Conservation (phyloP, 495 filamentous ascomycete species). For the Thermochaetoides thermophila region DNA sequence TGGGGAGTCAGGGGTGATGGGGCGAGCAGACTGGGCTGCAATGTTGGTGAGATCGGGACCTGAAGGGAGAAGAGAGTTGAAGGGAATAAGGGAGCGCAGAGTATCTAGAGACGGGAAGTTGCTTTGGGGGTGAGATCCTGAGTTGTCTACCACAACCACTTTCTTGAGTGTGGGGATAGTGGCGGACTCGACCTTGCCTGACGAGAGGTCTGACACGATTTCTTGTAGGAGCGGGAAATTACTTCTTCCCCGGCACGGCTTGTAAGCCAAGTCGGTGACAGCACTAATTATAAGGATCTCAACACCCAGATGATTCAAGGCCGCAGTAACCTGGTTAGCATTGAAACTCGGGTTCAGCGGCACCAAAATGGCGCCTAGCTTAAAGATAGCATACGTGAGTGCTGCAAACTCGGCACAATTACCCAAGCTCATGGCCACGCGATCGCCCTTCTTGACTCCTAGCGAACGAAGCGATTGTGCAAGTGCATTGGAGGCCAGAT, state of each 20-base stretch:
- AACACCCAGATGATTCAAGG: constrained; percentile 59
- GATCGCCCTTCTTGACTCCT: constrained; percentile 71
- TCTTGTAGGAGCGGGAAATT: constrained; percentile 57
- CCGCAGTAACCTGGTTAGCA: constrained; percentile 57
- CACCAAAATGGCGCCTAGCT: constrained; percentile 81
- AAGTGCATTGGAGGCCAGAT: constrained; percentile 60
- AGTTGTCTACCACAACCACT: constrained; percentile 74
- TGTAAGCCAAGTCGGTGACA: constrained; percentile 75
- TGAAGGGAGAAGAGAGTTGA: constrained; percentile 37
- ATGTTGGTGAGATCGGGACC: constrained; percentile 1
- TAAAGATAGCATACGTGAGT: constrained; percentile 77
- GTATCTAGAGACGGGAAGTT: constrained; percentile 14
- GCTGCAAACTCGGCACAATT: constrained; percentile 74
- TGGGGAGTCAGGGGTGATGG: constrained; percentile 26
- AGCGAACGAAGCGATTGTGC: constrained; percentile 56
- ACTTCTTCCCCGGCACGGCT: constrained; percentile 50
- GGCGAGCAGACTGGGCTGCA: constrained; percentile 20
- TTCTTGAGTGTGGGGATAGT: constrained; percentile 52
- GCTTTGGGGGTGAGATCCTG: constrained; percentile 30
- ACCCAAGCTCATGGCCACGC: constrained; percentile 74
- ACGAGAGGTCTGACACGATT: constrained; percentile 45
- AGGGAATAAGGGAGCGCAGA: constrained; percentile 32
- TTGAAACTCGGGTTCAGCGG: constrained; percentile 92
- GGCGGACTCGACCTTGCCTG: constrained; percentile 42
- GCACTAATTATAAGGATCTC: constrained; percentile 69